phyloP scores from a whole-genome alignment of 306 rosid genomes.

The Echinosophora koreensis region DNA sequence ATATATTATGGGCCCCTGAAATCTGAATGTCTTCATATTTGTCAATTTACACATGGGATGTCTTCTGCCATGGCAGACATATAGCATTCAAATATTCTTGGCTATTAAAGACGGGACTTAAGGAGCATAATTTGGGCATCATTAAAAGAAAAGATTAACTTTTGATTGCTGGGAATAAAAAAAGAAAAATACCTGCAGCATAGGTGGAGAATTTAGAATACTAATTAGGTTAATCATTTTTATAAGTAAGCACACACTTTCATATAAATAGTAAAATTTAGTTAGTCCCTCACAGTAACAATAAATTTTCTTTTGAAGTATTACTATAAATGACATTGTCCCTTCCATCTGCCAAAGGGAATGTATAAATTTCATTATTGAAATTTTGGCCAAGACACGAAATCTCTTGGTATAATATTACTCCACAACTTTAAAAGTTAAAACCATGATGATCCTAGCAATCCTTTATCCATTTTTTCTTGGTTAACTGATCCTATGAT shows the following conservation, averaged over 20 bases:
- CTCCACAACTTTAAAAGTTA: no score
- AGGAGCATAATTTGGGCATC: not conserved
- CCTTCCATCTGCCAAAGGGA: not conserved
- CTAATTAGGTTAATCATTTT: not conserved
- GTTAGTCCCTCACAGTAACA: not conserved
- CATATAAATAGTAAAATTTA: not conserved
- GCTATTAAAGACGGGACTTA: not conserved
- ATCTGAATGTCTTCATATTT: not conserved
- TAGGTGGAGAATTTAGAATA: not conserved
- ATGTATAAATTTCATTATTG: not conserved
- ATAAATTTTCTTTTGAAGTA: not conserved
- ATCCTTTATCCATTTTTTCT: not conserved
- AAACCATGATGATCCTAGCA: not conserved
- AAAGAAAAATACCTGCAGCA: not conserved
- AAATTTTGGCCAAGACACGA: not conserved
- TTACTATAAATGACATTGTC: not conserved
- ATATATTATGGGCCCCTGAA: conserved; percentile 28
- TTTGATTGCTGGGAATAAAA: not conserved
- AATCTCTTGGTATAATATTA: not conserved
- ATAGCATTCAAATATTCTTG: conserved; percentile 1
- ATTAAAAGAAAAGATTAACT: not conserved
- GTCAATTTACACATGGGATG: conserved; percentile 2
- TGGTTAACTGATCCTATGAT: no score
- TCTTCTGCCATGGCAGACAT: conserved; percentile 8
- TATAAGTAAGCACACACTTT: not conserved